A percentile compares a stretch with the other conserved stretches of the same genome.
phyloP scores from a whole-genome alignment of 2,329 filamentous ascomycete genomes.

The Aspergillus alliaceus region DNA sequence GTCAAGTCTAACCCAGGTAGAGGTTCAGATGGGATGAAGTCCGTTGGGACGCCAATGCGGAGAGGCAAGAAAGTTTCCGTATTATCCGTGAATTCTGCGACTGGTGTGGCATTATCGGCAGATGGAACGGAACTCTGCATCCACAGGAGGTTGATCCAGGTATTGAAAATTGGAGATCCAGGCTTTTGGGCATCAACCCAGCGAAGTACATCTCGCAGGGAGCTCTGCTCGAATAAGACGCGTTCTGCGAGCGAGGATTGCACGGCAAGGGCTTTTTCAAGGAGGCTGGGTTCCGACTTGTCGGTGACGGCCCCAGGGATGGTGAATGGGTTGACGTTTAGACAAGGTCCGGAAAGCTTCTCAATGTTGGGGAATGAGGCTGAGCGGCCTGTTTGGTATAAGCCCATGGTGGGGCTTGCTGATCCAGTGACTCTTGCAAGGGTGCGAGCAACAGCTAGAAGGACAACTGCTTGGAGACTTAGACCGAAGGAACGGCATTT shows the following conservation, averaged over 20 bases:
- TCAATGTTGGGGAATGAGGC: conserved; percentile 26
- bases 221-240: conserved; percentile 30
- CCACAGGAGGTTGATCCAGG: conserved; percentile 35
- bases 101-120: background rate
- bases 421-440: conserved; percentile 22
- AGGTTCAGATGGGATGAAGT: conserved; percentile 22
- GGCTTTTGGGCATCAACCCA: conserved; percentile 14
- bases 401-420: conserved; percentile 26
- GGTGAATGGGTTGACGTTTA: conserved; percentile 32
- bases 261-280: conserved; percentile 16
- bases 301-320: conserved; percentile 12
- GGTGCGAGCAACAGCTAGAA: conserved; percentile 28
- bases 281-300: background rate
- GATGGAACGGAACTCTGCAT: conserved; percentile 17
- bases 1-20: conserved; percentile 11
- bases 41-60: conserved; percentile 26
- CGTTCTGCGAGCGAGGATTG: conserved; percentile 27
- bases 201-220: conserved; percentile 23
- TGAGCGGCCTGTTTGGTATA: conserved; percentile 35
- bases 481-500: conserved; percentile 18
- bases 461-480: conserved; percentile 29
- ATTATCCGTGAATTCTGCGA: background rate
- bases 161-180: conserved; percentile 26
- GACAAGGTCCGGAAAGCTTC: conserved; percentile 27
- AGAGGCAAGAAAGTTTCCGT: conserved; percentile 21